Conservation (phyloP, 1,284 basidiomycete genomes). For the Tremellales sp. region DNA sequence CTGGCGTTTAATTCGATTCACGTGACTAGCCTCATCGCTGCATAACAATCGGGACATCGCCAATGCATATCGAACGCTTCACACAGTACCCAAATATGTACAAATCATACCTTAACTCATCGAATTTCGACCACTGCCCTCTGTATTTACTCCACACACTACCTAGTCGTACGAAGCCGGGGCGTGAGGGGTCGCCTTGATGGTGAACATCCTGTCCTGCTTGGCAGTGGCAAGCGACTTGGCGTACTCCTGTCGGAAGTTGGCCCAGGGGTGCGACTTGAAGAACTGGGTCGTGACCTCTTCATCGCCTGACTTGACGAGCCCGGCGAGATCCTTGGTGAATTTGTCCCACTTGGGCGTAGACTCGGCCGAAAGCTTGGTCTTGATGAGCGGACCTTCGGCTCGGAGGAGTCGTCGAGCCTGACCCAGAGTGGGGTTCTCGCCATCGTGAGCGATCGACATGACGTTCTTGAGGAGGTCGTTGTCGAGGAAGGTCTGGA, state of each 20-base stretch:
- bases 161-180: neutral
- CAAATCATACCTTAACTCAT: too few species aligned
- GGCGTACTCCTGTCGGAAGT: neutral
- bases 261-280: neutral
- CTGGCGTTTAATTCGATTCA: too few species aligned
- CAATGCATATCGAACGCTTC: too few species aligned
- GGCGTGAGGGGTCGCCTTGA: neutral
- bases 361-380: neutral
- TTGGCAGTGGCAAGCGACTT: neutral
- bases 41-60: too few species aligned
- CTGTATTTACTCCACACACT: too few species aligned
- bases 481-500: neutral
- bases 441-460: neutral
- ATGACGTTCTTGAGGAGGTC: neutral
- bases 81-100: too few species aligned
- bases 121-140: too few species aligned
- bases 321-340: neutral
- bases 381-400: neutral
- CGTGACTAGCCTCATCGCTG: too few species aligned
- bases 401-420: neutral
- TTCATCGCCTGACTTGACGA: neutral
- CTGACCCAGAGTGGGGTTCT: neutral
- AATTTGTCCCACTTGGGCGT: neutral
- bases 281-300: neutral
- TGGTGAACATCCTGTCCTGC: neutral